A percentile compares a stretch with the other conserved stretches of the same genome.
These are phyloP conservation scores for Gnetum montanum DNA, from an alignment of 75 land plant genomes.

Conservation along the genomic window DNA sequence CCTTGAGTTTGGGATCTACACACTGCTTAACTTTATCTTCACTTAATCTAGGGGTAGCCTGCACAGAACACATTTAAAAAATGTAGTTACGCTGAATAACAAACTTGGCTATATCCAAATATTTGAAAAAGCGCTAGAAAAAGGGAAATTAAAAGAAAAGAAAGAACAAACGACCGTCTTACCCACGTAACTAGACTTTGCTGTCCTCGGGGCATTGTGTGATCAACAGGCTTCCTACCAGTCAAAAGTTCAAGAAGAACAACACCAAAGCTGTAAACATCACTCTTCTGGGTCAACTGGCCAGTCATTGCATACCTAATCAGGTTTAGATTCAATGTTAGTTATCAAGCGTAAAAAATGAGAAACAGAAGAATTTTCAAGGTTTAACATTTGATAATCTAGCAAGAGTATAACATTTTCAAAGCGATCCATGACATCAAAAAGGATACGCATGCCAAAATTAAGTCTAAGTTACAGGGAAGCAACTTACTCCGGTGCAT, in stretches of 20 bases:
- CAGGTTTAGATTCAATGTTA: too few relatives aligned
- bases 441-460: background rate
- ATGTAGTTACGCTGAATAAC: too few relatives aligned
- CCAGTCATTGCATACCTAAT: conserved; percentile 69
- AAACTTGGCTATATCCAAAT: too few relatives aligned
- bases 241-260: conserved; percentile 56
- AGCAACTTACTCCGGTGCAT: conserved; percentile 62
- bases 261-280: conserved; percentile 64
- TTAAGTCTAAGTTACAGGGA: background rate
- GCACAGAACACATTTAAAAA: background rate
- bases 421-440: too few relatives aligned
- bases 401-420: too few relatives aligned
- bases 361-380: too few relatives aligned
- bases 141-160: background rate
- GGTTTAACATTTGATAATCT: too few relatives aligned
- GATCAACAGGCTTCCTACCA: conserved; percentile 67
- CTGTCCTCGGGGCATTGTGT: conserved; percentile 69
- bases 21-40: conserved; percentile 74
- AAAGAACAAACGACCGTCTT: conserved; percentile 2
- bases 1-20: conserved; percentile 53
- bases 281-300: conserved; percentile 56
- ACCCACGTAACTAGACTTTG: conserved; percentile 72
- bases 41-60: conserved; percentile 69
- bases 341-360: too few relatives aligned
- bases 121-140: background rate